Percentiles rank a stretch among this genome's conserved stretches.
These are phyloP conservation scores for Ceratobasidium sp. DNA, from an alignment of 1,284 basidiomycete genomes.

Conservation along the genomic window DNA sequence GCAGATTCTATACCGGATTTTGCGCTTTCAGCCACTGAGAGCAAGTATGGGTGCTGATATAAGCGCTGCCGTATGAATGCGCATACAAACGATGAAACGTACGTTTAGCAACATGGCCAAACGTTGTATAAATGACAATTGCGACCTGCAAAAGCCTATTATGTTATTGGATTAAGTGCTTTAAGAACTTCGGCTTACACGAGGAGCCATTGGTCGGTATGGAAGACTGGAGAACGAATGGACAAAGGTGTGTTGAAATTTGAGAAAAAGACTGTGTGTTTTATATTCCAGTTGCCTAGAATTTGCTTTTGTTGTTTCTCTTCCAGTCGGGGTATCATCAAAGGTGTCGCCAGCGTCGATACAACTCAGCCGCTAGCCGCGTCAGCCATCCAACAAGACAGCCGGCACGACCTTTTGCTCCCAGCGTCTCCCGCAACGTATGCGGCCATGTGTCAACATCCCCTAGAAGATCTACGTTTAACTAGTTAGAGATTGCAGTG, in stretches of 20 bases:
- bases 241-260: not conserved
- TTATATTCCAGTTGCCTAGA: not conserved
- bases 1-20: constrained; percentile 75
- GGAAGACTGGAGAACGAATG: not conserved
- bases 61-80: constrained; percentile 1
- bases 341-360: too few species aligned
- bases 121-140: constrained; percentile 85
- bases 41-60: constrained; percentile 47
- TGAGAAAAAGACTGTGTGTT: not conserved
- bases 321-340: too few species aligned
- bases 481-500: not conserved
- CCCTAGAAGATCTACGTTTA: not conserved
- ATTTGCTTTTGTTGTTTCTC: not conserved
- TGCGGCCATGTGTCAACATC: not conserved
- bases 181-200: not conserved
- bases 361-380: too few species aligned
- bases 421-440: not conserved
- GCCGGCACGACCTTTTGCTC: not conserved
- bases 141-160: constrained; percentile 62
- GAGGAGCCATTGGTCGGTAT: constrained; percentile 3
- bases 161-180: not conserved
- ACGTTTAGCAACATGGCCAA: constrained; percentile 81
- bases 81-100: constrained; percentile 53
- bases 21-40: constrained; percentile 79
- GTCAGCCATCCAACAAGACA: too few species aligned